Conservation (phyloP, 768 basidiomycete species). For the Mrakia frigida region DNA sequence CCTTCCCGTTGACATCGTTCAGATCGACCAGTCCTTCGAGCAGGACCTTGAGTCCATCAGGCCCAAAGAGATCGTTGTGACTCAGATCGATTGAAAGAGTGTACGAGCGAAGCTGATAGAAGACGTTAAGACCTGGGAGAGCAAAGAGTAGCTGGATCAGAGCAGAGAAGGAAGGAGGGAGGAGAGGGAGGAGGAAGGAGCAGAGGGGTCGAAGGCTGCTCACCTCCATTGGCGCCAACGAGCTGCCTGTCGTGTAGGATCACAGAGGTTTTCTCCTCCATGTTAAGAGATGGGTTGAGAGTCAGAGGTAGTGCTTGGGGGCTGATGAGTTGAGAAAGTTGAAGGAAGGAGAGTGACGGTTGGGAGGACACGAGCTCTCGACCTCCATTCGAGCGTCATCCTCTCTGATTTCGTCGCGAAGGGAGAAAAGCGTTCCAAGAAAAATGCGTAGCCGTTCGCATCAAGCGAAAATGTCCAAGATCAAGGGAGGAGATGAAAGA, state of each 20-base stretch:
- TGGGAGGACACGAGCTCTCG: not conserved
- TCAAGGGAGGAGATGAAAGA: not conserved
- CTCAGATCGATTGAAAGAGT: slow-evolving; percentile 20
- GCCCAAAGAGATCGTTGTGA: slow-evolving; percentile 25
- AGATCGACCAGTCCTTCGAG: slow-evolving; percentile 1
- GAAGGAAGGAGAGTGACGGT: not conserved
- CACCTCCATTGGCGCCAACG: slow-evolving; percentile 25
- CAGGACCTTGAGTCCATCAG: slow-evolving; percentile 12
- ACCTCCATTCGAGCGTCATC: too few relatives aligned
- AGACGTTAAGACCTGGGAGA: slow-evolving; percentile 15
- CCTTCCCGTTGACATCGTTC: not conserved
- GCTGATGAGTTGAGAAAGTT: not conserved
- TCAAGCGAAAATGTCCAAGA: too few relatives aligned
- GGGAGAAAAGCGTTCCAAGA: too few relatives aligned
- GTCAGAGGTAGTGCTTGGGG: too few relatives aligned
- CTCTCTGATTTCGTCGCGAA: too few relatives aligned
- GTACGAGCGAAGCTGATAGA: slow-evolving; percentile 20
- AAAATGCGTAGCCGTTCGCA: too few relatives aligned
- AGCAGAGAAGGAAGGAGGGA: not conserved
- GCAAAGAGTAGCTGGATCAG: not conserved
- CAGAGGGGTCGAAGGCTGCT: not conserved
- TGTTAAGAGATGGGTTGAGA: too few relatives aligned
- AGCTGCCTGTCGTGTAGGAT: slow-evolving; percentile 14
- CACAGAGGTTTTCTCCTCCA: not conserved
- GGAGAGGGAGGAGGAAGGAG: not conserved